Evolutionary conservation across 192 early-diverging fungal genomes (phyloP).

Genomic region (Coemansia sp.): DNA sequence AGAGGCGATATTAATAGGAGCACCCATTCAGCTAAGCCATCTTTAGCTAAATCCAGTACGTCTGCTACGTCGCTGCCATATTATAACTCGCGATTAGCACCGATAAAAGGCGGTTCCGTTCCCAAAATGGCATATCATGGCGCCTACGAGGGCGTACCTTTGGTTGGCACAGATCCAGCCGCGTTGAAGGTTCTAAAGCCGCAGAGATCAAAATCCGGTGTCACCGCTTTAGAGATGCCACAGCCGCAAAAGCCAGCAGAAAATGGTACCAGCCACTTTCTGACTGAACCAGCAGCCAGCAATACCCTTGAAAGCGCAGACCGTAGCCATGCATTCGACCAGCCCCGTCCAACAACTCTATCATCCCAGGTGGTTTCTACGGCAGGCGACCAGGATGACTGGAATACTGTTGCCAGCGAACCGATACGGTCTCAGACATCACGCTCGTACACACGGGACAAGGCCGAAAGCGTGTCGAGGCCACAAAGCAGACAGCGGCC

Average conservation of each 20-base stretch:
- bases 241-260: background rate
- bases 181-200: background rate
- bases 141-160: constrained; percentile 37
- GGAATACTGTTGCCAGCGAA: background rate
- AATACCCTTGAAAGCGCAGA: background rate
- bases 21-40: constrained; percentile 3
- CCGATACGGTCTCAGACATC: constrained; percentile 3
- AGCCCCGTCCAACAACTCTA: constrained; percentile 6
- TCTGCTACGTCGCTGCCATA: constrained; percentile 9
- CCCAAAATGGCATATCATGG: constrained; percentile 23
- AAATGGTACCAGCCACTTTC: background rate
- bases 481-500: constrained; percentile 18
- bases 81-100: constrained; percentile 41
- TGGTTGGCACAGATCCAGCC: constrained; percentile 6
- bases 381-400: background rate
- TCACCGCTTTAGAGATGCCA: background rate
- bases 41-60: background rate
- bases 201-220: background rate
- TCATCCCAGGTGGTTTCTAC: constrained; percentile 5
- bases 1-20: background rate
- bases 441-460: background rate
- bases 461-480: background rate
- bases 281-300: background rate
- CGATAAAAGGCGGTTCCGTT: constrained; percentile 19
- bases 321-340: background rate